Conservation (phyloP, 495 filamentous ascomycete species). For the Penicillium odoratum region DNA sequence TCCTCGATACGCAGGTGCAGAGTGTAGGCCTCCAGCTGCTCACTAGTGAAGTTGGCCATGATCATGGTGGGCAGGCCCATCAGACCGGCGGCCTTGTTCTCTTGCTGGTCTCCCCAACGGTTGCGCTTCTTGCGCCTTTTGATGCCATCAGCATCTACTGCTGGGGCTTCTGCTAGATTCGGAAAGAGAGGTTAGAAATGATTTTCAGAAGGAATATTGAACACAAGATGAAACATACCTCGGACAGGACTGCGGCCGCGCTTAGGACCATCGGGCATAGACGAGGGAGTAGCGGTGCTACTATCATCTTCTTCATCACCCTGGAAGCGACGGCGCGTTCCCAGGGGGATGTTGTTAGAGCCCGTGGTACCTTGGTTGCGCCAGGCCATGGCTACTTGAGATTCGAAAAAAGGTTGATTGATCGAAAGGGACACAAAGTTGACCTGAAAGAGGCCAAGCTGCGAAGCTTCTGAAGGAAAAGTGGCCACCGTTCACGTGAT, state of each 20-base stretch:
- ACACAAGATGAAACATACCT: conserved; percentile 40
- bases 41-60: conserved; percentile 93
- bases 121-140: conserved; percentile 94
- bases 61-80: conserved; percentile 98
- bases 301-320: conserved; percentile 65
- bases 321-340: conserved; percentile 75
- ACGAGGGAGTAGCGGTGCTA: conserved; percentile 56
- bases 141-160: conserved; percentile 76
- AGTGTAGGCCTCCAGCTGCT: conserved; percentile 96
- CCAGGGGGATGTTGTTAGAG: conserved; percentile 96
- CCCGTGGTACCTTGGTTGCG: conserved; percentile 94
- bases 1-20: conserved; percentile 95
- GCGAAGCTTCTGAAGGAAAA: background rate
- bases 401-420: conserved; percentile 15
- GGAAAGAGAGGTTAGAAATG: background rate
- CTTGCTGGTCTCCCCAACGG: conserved; percentile 92
- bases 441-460: conserved; percentile 3
- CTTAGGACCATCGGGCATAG: conserved; percentile 56
- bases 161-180: conserved; percentile 42
- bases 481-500: background rate
- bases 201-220: background rate
- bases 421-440: conserved; percentile 10
- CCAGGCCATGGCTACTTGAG: conserved; percentile 68
- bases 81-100: conserved; percentile 96
- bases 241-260: conserved; percentile 75